Evolutionary conservation across 441 rosid species (phyloP).

Genomic region (Bocquillonia castaneifolia): DNA sequence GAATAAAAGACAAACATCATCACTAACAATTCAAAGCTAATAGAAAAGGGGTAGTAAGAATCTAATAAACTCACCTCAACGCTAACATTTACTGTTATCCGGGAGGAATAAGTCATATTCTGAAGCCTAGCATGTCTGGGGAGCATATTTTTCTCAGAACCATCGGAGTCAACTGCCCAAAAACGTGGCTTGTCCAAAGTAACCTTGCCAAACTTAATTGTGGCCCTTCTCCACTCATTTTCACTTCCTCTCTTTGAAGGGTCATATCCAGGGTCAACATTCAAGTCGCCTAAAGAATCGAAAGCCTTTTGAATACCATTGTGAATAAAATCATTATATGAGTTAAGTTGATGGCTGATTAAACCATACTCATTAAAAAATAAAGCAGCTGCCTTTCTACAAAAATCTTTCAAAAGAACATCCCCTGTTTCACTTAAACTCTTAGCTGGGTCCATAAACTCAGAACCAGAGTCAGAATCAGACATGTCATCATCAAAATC

Average conservation of each 20-base stretch:
- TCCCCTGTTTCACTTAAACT: conserved; percentile 42
- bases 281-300: conserved; percentile 56
- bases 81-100: conserved; percentile 55
- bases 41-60: background rate
- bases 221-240: conserved; percentile 48
- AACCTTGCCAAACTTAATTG: conserved; percentile 57
- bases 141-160: conserved; percentile 43
- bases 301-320: conserved; percentile 59
- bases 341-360: conserved; percentile 77
- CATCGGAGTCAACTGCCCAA: conserved; percentile 36
- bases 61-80: conserved; percentile 48
- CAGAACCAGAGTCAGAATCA: conserved; percentile 20
- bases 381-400: conserved; percentile 49
- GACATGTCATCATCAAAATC: conserved; percentile 14
- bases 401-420: conserved; percentile 40
- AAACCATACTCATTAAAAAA: conserved; percentile 69
- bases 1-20: too few relatives aligned
- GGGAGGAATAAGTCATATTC: conserved; percentile 76
- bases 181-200: conserved; percentile 54
- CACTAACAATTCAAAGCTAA: too few relatives aligned
- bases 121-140: conserved; percentile 86
- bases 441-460: conserved; percentile 23
- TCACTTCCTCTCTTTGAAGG: conserved; percentile 68
- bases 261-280: conserved; percentile 63
- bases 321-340: conserved; percentile 59